Conservation (phyloP, 164 flowering plant genomes). For the Umbilicus rupestris region DNA sequence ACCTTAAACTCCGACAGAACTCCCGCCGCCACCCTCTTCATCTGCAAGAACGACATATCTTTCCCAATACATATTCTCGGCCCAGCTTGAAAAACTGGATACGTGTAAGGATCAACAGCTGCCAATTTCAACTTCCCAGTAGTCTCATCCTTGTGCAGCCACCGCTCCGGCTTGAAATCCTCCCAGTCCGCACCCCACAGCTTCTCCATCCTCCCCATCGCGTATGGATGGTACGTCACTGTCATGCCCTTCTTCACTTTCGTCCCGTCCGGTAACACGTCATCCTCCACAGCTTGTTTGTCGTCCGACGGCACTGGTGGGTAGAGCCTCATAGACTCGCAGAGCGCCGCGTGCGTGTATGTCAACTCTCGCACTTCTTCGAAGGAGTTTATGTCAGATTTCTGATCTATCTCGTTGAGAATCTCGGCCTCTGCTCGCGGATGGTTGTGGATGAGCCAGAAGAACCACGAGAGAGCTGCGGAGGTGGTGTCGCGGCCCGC, state of each 20-base stretch:
- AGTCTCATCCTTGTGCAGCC: conserved; percentile 28
- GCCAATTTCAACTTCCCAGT: conserved; percentile 13
- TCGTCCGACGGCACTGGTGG: conserved; percentile 40
- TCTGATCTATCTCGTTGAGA: conserved; percentile 20
- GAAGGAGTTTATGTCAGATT: conserved; percentile 11
- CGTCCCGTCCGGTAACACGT: conserved; percentile 52
- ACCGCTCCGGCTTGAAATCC: conserved; percentile 47
- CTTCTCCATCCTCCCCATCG: conserved; percentile 52
- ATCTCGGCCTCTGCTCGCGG: conserved; percentile 24
- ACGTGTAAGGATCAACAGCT: conserved; percentile 24
- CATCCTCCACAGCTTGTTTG: conserved; percentile 31
- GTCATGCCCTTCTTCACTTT: conserved; percentile 33
- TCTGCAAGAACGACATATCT: conserved; percentile 55
- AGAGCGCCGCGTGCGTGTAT: conserved; percentile 38
- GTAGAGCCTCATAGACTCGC: conserved; percentile 47
- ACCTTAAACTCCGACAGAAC: conserved; percentile 33
- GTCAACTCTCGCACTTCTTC: conserved; percentile 41
- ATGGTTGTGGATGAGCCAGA: conserved; percentile 26
- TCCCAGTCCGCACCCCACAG: conserved; percentile 45
- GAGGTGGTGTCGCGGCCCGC: conserved; percentile 51
- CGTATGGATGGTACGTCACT: conserved; percentile 42
- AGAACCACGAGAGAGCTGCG: conserved; percentile 39
- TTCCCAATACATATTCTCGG: conserved; percentile 49
- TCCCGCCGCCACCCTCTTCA: conserved; percentile 42
- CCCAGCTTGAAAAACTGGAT: conserved; percentile 50